Evolutionary conservation across 345 rosid species (phyloP), one percentile per base, ranked within the genome.

Genomic region (Microthlaspi erraticum): DNA sequence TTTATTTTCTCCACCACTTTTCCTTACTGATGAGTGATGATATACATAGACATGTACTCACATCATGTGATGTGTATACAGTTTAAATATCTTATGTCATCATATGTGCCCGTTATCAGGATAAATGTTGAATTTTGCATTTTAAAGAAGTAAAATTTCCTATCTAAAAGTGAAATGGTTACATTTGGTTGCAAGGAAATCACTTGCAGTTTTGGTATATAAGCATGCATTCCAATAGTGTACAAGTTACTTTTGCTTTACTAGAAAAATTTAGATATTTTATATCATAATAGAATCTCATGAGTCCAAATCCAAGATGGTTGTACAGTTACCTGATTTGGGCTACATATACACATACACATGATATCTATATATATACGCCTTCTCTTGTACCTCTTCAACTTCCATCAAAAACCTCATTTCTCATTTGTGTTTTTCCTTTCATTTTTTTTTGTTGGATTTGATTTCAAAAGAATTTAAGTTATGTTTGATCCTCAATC

Each of bases 401-500:
- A 18, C 66, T 61, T 14, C 75, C 68, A 68, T 41, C 62, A 45
- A 65, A 66, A 60, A 23, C 36, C 43, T 68, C 73, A 48, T 58
- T 70, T 57, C 74, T 64, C 71, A 66, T 70, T 51, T 74, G 19
- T 9, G 7, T 18, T 29, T 49, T 52, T 39, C 18, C 18, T 66
- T 57, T 58, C 26, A 41, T 6, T 46, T 44, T 36, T 41, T 10
- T 36, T 45, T 6, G 7, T 23, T 60, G 55, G 4, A 29, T 57
- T 14, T 68, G 63, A 66, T 75, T 68, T 60, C 4, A 45, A 34
- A 16, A 50, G n/a, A 36, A 11, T 8, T 26, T 32, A 3, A 79
- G 55, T 46, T 53, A 93, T 91, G 96, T 91, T 85, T 75, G 52
- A 79, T 74, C 85, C 90, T 79, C 85, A 81, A 66, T 54, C 86